Evolutionary conservation across 768 basidiomycete species (phyloP), one percentile per base, ranked within the genome.

Genomic region (Crucibulum laeve): DNA sequence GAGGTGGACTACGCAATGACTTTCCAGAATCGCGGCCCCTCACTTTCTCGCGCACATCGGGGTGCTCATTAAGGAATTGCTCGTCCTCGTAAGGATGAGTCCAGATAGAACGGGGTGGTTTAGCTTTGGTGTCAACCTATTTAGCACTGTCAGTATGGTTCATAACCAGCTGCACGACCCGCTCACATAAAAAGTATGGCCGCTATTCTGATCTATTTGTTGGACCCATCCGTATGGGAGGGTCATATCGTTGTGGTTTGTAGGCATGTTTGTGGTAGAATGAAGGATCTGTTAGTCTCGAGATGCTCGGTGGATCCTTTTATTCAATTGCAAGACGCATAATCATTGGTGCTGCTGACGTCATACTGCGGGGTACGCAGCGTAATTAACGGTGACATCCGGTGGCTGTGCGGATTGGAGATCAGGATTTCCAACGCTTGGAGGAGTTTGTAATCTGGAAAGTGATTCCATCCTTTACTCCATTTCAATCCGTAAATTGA

Each of bases 51-150:
- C 56, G 58, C 5, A 65, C 48, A 3, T 77, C 72, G 5, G 81
- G 77, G 48, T 83, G 74, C 36, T 76, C 72, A 4, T 46, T 51
- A n/a, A 84, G 67, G 58, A 73, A 87, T 40, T 77, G 68, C 36
- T 80, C 76, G 55, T 87, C 84, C 44, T 87, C 81, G 45, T 77
- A 77, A 1, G 87, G 85, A 54, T 89, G 84, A 1, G 70, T 69
- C 87, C 85, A 89, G 52, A 79, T 86, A 0, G 78, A 70, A 0
- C 85, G 75, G 1, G 82, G 77, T 5, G 87, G 85, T 5, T 58
- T 65, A 1, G 78, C 75, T 45, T 62, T 67, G 0, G 83, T 86
- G 47, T 88, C 82, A 14, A 86, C 79, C 80, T 84, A 37, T 1
- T 40, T 35, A 39, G 33, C 28, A 11, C 14, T 8, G 14, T 42